Conservation (phyloP, 177 flowering plant genomes). For the Vitis hybrid region DNA sequence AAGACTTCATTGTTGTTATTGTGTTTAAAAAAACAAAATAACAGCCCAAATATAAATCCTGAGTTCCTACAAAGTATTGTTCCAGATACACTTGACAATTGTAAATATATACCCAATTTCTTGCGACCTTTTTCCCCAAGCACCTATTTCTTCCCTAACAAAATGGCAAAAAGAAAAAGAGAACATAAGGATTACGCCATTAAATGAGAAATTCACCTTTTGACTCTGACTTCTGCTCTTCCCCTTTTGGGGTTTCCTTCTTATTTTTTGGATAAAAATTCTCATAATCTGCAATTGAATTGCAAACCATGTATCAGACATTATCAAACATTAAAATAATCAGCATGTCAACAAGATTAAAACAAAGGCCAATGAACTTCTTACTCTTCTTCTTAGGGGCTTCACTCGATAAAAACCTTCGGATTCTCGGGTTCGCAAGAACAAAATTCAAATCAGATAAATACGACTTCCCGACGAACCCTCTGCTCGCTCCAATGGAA, state of each 20-base stretch:
- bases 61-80: too few species aligned
- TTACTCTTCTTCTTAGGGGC: conserved; percentile 82
- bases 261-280: conserved; percentile 74
- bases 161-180: neutral
- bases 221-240: conserved; percentile 63
- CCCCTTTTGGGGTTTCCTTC: conserved; percentile 70
- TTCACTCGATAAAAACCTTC: conserved; percentile 62
- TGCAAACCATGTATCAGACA: neutral
- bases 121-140: too few species aligned
- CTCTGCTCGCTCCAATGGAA: conserved; percentile 37
- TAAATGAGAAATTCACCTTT: conserved; percentile 48
- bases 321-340: neutral
- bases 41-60: too few species aligned
- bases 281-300: conserved; percentile 61
- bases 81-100: too few species aligned
- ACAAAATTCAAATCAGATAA: conserved; percentile 35
- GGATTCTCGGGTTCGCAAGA: conserved; percentile 47
- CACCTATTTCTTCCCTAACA: neutral
- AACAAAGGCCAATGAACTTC: conserved; percentile 2
- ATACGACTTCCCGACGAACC: conserved; percentile 15
- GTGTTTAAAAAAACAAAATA: too few species aligned
- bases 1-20: too few species aligned
- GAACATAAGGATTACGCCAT: too few species aligned
- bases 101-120: too few species aligned
- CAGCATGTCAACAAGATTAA: neutral